Percentiles rank a stretch among this genome's conserved stretches.
Evolutionary conservation across 2,329 filamentous ascomycete species (phyloP).

Genomic region (Colletotrichum liaoningense): DNA sequence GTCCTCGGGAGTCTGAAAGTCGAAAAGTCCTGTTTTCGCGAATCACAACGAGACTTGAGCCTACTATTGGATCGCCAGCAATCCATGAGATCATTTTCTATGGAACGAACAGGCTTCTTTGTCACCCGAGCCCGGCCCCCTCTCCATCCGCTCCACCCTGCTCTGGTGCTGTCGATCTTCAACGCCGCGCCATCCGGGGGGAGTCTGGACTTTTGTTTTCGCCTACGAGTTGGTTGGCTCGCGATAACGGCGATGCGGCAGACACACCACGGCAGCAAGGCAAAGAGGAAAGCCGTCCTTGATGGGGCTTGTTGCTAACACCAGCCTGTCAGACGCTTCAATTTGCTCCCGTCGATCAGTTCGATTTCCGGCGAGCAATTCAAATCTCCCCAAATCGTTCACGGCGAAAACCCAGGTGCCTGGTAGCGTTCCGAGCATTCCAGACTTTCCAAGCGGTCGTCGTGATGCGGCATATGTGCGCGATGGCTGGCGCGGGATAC

Average conservation of each 20-base stretch:
- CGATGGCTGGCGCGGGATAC: not conserved
- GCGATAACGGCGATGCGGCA: slow-evolving; percentile 18
- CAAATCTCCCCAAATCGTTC: not conserved
- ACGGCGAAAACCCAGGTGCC: not conserved
- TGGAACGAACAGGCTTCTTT: slow-evolving; percentile 10
- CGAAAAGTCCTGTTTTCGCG: not conserved
- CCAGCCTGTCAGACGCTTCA: not conserved
- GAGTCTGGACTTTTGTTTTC: slow-evolving; percentile 7
- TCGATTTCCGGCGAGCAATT: not conserved
- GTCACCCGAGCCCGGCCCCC: not conserved
- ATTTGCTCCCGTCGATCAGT: not conserved
- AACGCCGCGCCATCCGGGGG: slow-evolving; percentile 28
- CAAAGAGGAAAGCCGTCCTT: not conserved
- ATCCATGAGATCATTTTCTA: slow-evolving; percentile 34
- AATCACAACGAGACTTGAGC: not conserved
- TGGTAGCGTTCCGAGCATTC: not conserved
- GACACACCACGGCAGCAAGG: slow-evolving; percentile 4
- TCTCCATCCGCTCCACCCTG: not conserved
- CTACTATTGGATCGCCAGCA: slow-evolving; percentile 8
- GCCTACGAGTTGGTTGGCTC: slow-evolving; percentile 3
- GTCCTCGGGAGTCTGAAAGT: not conserved
- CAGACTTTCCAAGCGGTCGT: not conserved
- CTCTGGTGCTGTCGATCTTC: slow-evolving; percentile 25
- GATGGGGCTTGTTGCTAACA: not conserved
- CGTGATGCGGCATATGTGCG: not conserved